A percentile compares a stretch with the other conserved stretches of the same genome.
Evolutionary conservation across 805 yeast species (phyloP).

Genomic region (Maudiozyma serrabonitensis): DNA sequence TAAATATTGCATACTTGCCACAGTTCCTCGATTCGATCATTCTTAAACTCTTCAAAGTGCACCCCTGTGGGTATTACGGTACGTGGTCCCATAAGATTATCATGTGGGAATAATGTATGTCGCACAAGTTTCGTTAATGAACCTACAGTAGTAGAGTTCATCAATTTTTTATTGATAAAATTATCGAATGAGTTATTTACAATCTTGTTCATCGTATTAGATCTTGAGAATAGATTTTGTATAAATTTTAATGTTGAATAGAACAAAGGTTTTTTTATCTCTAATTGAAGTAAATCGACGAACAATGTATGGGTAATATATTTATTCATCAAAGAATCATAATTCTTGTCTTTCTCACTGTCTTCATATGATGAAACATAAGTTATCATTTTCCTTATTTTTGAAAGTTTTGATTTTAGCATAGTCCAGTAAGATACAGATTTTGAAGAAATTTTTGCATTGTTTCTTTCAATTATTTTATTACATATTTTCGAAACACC

Average conservation of each 20-base stretch:
- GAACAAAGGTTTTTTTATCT: conserved; percentile 26
- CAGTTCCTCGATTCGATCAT: conserved; percentile 20
- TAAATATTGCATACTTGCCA: conserved; percentile 14
- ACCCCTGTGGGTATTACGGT: conserved; percentile 33
- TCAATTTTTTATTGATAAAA: conserved; percentile 31
- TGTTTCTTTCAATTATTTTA: background rate
- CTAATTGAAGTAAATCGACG: conserved; percentile 11
- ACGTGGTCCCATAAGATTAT: conserved; percentile 42
- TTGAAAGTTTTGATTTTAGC: background rate
- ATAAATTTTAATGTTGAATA: conserved; percentile 19
- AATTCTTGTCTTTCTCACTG: background rate
- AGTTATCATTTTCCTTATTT: conserved; percentile 1
- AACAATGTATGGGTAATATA: conserved; percentile 14
- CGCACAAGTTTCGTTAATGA: background rate
- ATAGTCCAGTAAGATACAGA: background rate
- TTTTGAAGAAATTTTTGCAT: background rate
- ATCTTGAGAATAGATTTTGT: conserved; percentile 6
- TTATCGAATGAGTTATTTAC: conserved; percentile 14
- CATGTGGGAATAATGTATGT: conserved; percentile 31
- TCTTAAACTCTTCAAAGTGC: conserved; percentile 29
- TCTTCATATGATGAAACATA: background rate
- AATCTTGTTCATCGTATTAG: background rate
- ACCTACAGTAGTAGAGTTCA: background rate
- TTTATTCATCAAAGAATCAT: conserved; percentile 3
- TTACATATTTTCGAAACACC: conserved; percentile 11